Evolutionary conservation across 2,329 filamentous ascomycete genomes (phyloP).

Genomic region (Verticillium tricorpus): DNA sequence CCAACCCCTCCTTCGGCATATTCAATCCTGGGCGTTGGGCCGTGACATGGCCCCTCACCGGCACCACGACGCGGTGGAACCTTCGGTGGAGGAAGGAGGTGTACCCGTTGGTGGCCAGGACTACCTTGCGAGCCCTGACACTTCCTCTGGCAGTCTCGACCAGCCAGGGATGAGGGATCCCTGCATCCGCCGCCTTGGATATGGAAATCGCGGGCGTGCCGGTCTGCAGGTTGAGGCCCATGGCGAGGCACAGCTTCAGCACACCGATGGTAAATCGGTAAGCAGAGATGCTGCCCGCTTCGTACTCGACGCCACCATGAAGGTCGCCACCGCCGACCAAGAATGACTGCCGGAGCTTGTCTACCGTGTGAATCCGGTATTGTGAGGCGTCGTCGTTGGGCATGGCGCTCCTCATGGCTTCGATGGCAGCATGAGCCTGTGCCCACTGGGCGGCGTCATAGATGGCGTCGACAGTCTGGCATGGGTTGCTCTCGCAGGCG

Average conservation of each 20-base stretch:
- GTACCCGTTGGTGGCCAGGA: constrained; percentile 25
- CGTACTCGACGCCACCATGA: constrained; percentile 42
- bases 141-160: constrained; percentile 16
- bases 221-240: constrained; percentile 5
- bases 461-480: constrained; percentile 53
- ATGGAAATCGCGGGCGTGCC: constrained; percentile 6
- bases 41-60: constrained; percentile 14
- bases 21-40: constrained; percentile 25
- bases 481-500: constrained; percentile 42
- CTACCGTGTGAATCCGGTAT: constrained; percentile 38
- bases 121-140: constrained; percentile 14
- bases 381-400: constrained; percentile 33
- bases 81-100: constrained; percentile 16
- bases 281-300: constrained; percentile 34
- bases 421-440: constrained; percentile 31
- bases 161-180: not conserved
- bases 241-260: constrained; percentile 7
- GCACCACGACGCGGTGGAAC: constrained; percentile 16
- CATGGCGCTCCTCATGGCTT: constrained; percentile 39
- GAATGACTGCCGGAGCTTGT: constrained; percentile 30
- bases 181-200: not conserved
- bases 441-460: constrained; percentile 43
- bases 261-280: constrained; percentile 27
- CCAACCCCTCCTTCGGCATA: constrained; percentile 32
- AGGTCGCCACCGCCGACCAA: constrained; percentile 24